These are phyloP conservation scores for Fusarium globosum DNA, from an alignment of 2,329 filamentous ascomycete genomes.

Conservation along the genomic window DNA sequence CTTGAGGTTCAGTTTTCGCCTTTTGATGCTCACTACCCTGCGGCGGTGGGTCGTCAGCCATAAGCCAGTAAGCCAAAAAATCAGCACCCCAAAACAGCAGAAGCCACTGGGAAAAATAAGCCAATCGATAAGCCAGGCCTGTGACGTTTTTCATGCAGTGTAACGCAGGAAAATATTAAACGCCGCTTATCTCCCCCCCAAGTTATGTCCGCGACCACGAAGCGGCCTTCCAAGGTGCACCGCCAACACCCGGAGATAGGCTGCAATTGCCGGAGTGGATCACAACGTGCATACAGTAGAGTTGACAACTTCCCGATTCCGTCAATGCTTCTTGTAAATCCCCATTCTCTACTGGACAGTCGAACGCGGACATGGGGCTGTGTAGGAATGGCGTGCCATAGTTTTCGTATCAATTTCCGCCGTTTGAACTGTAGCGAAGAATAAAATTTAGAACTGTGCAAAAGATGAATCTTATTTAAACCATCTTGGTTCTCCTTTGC, in stretches of 20 bases:
- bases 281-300: background rate
- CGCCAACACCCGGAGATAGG: background rate
- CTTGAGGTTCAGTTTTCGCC: background rate
- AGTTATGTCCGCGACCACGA: background rate
- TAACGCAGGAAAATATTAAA: background rate
- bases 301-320: background rate
- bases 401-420: background rate
- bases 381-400: background rate
- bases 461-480: background rate
- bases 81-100: background rate
- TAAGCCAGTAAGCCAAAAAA: background rate
- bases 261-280: background rate
- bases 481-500: accelerated
- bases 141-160: background rate
- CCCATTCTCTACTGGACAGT: background rate
- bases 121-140: background rate
- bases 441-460: background rate
- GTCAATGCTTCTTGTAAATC: background rate
- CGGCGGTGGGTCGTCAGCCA: background rate
- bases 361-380: background rate
- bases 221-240: background rate
- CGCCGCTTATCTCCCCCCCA: background rate
- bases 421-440: accelerated
- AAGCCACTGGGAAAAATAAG: background rate
- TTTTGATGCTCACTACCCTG: background rate